phyloP scores from a whole-genome alignment of 768 basidiomycete genomes.

The Agrocybe praecox region DNA sequence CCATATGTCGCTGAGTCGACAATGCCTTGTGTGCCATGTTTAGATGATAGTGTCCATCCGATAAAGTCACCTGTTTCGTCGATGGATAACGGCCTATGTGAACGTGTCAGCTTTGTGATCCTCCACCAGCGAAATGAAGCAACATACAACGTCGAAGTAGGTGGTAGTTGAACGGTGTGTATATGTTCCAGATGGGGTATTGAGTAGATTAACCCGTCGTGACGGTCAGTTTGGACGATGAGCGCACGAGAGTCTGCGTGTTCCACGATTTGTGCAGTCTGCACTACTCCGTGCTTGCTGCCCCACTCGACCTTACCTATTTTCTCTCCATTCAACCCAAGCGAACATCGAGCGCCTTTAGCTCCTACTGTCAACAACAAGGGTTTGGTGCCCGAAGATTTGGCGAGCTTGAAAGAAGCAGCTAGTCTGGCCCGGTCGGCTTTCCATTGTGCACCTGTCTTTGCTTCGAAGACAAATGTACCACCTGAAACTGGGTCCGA shows the following conservation, averaged over 20 bases:
- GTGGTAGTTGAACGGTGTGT: conserved; percentile 43
- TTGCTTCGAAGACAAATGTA: conserved; percentile 56
- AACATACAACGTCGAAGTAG: conserved; percentile 34
- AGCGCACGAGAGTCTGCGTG: conserved; percentile 58
- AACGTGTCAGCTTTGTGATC: not conserved
- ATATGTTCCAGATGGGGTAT: conserved; percentile 63
- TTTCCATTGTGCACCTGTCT: conserved; percentile 45
- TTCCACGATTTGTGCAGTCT: conserved; percentile 56
- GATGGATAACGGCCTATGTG: conserved; percentile 36
- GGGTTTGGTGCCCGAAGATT: conserved; percentile 12
- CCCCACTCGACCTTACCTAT: conserved; percentile 71
- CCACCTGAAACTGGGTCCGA: conserved; percentile 47
- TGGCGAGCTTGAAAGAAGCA: conserved; percentile 28
- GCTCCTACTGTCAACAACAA: conserved; percentile 40
- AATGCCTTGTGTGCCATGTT: conserved; percentile 24
- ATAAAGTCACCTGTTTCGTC: conserved; percentile 61
- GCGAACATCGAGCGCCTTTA: conserved; percentile 58
- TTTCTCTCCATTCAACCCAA: conserved; percentile 66
- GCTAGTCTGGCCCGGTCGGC: conserved; percentile 48
- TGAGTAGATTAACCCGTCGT: conserved; percentile 57
- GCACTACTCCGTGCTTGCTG: conserved; percentile 49
- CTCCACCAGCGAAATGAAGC: not conserved
- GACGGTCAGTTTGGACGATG: conserved; percentile 54
- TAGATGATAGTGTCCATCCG: conserved; percentile 37
- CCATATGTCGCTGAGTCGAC: conserved; percentile 48